Base-by-base conservation (phyloP, 1,284 basidiomycete species). In the Trichosporon sp. region DNA sequence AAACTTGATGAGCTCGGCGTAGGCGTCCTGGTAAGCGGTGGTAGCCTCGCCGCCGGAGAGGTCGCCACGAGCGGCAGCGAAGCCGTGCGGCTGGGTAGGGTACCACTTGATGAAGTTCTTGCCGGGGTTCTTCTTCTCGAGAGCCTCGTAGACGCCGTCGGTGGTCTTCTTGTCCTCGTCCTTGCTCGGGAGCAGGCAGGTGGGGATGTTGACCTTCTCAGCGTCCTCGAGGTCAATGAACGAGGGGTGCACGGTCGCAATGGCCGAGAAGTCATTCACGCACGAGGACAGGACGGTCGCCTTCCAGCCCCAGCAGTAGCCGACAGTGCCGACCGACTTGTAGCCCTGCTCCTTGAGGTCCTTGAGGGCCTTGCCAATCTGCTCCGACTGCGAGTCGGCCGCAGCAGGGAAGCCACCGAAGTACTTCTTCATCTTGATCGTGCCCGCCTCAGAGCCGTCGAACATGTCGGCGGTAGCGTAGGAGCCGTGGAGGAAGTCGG, bases 291-390 rank as follows among this genome's bases (percentile, higher is more conserved):
- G 34, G 4, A 73, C 65, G 14, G 69, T 56, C n/a, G 70, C 71
- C 70, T 79, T 78, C 66, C 70, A 77, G 57, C 78, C 77, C 76
- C 80, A 80, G 74, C 82, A 83, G 73, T 72, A 79, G 31, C 82
- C 82, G 59, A 79, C 69, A 7, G 74, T 63, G 21, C 76, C 81
- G 59, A 83, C 62, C 64, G 75, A 78, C 16, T 67, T 40, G 27
- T 70, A 70, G 32, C 79, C 78, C 16, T 71, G 59, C 7, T 61
- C 60, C 71, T 77, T 79, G 62, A 82, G 71, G 23, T 69, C 71
- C 13, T 67, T 65, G 57, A 77, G 72, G 23, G 78, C 67, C 36
- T 77, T 72, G 56, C 71, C 68, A 34, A 82, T 67, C 19, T 70
- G 69, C 29, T 63, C 66, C 11, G 65, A 61, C 60, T 80, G 78